Conservation (phyloP, 2,329 filamentous ascomycete species). For the Clarireedia homoeocarpa region DNA sequence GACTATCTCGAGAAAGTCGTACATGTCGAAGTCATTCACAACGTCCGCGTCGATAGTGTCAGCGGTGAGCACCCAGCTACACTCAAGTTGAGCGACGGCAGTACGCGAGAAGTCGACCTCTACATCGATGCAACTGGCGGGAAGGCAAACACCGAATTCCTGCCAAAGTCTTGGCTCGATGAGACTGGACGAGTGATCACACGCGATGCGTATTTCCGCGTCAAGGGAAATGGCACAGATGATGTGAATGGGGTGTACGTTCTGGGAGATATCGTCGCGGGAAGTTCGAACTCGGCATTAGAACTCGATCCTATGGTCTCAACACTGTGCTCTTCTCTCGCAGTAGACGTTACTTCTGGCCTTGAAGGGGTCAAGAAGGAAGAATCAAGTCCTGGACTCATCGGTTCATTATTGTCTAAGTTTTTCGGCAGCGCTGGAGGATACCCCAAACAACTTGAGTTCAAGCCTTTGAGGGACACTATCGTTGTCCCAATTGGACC, state of each 20-base stretch:
- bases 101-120: conserved; percentile 35
- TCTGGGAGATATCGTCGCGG: conserved; percentile 37
- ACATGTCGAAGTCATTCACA: conserved; percentile 40
- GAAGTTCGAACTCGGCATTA: conserved; percentile 34
- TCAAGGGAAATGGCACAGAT: conserved; percentile 31
- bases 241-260: conserved; percentile 35
- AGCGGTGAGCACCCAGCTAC: conserved; percentile 20
- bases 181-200: conserved; percentile 40
- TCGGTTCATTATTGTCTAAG: neutral
- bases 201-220: conserved; percentile 38
- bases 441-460: conserved; percentile 13
- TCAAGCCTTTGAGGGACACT: conserved; percentile 29
- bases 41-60: conserved; percentile 32
- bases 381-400: neutral
- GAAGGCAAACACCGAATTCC: conserved; percentile 34
- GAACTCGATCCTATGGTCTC: conserved; percentile 35
- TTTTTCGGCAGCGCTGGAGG: neutral
- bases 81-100: conserved; percentile 34
- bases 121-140: conserved; percentile 41
- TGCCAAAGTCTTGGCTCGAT: conserved; percentile 40
- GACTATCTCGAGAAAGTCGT: conserved; percentile 32
- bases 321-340: conserved; percentile 36
- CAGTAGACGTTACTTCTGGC: conserved; percentile 34
- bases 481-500: conserved; percentile 34
- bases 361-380: conserved; percentile 2